Percentiles rank a stretch among this genome's conserved stretches.
These are phyloP conservation scores for Cercospora citrullina DNA, from an alignment of 2,329 filamentous ascomycete genomes.

Conservation along the genomic window DNA sequence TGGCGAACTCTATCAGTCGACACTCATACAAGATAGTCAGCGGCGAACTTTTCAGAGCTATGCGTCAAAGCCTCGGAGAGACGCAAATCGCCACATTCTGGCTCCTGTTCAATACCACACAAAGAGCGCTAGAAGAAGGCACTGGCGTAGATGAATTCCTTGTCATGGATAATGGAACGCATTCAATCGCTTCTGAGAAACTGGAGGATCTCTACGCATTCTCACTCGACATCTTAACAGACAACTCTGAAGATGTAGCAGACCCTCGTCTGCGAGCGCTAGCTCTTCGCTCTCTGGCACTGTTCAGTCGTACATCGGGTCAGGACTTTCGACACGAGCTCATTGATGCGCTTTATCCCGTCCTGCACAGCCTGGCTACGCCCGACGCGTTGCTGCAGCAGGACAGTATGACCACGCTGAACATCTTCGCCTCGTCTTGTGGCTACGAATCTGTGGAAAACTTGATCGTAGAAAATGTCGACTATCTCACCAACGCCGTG, in stretches of 20 bases:
- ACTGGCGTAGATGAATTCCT: conserved; percentile 67
- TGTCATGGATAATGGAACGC: conserved; percentile 15
- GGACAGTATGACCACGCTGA: conserved; percentile 81
- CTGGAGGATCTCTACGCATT: conserved; percentile 68
- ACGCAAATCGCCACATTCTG: conserved; percentile 72
- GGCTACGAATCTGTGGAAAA: conserved; percentile 72
- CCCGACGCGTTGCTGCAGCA: conserved; percentile 65
- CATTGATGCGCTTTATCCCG: conserved; percentile 85
- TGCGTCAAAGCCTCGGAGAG: conserved; percentile 59
- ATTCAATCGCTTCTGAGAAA: conserved; percentile 24
- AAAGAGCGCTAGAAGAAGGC: conserved; percentile 54
- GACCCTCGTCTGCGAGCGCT: conserved; percentile 78
- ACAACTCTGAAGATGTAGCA: conserved; percentile 39
- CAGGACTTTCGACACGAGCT: conserved; percentile 77
- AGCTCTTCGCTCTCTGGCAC: conserved; percentile 75
- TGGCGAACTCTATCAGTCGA: conserved; percentile 39
- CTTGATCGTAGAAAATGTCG: conserved; percentile 84
- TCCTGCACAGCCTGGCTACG: conserved; percentile 85
- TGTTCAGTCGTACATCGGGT: conserved; percentile 68
- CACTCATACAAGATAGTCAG: conserved; percentile 48
- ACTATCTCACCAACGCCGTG: conserved; percentile 94
- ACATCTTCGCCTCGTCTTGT: conserved; percentile 73
- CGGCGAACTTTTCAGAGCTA: conserved; percentile 63
- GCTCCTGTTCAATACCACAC: conserved; percentile 73
- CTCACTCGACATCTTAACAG: conserved; percentile 62